phyloP scores from a whole-genome alignment of 192 early-diverging fungal species.

The Funneliformis mosseae region DNA sequence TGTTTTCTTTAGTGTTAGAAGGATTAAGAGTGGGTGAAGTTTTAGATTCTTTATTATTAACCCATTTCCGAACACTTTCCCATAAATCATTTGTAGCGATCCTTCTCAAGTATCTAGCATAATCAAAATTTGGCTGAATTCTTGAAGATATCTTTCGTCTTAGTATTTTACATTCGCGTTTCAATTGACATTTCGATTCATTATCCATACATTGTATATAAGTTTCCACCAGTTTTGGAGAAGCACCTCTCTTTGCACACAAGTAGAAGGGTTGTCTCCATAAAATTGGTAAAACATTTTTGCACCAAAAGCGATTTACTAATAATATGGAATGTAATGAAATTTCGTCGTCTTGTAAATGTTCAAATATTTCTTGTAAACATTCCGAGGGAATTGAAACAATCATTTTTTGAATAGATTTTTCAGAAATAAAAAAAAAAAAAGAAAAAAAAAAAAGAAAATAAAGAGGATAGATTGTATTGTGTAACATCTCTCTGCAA shows the following conservation, averaged over 20 bases:
- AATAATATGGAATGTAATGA: not conserved
- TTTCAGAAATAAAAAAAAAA: too few relatives aligned
- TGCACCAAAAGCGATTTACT: conserved; percentile 10
- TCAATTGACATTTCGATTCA: not conserved
- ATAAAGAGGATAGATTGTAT: too few relatives aligned
- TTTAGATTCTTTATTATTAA: not conserved
- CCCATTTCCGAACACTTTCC: not conserved
- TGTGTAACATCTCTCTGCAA: too few relatives aligned
- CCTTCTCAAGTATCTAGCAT: not conserved
- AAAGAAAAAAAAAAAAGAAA: too few relatives aligned
- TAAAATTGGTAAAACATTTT: not conserved
- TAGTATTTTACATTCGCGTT: conserved; percentile 1
- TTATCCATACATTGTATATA: conserved; percentile 8
- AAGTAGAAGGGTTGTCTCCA: not conserved
- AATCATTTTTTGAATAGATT: not conserved
- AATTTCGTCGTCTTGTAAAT: conserved; percentile 13
- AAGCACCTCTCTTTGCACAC: not conserved
- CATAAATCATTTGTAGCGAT: not conserved
- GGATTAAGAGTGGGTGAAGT: not conserved
- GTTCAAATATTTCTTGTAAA: conserved; percentile 12
- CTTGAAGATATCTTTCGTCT: not conserved
- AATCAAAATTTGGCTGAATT: not conserved
- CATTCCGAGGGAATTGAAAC: not conserved
- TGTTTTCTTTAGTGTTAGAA: too few relatives aligned
- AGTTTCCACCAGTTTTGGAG: conserved; percentile 4